phyloP scores from a whole-genome alignment of 208 protist species.

The Leishmania martiniquensis region DNA sequence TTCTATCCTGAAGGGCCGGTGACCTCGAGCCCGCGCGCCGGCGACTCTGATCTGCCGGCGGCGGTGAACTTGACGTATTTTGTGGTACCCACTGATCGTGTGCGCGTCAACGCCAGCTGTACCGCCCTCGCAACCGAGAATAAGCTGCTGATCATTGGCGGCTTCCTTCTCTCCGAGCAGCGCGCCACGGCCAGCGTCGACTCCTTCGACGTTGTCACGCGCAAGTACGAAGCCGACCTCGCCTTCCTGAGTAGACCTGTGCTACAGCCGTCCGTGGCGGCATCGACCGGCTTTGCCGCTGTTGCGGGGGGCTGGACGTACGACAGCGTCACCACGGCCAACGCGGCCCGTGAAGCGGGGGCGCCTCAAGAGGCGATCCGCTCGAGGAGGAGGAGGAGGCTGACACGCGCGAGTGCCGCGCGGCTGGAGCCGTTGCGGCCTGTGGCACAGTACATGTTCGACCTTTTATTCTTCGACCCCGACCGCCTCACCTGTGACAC shows the following conservation, averaged over 20 bases:
- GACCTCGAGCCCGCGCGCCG: background rate
- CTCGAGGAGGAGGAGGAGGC: background rate
- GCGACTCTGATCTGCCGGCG: background rate
- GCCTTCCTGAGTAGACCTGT: slow-evolving; percentile 23
- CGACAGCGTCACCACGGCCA: background rate
- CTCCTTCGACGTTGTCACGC: slow-evolving; percentile 39
- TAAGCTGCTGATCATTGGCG: slow-evolving; percentile 33
- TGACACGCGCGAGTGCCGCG: background rate
- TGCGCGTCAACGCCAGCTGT: slow-evolving; percentile 40
- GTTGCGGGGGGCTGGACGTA: slow-evolving; percentile 36
- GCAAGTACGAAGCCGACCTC: slow-evolving; percentile 31
- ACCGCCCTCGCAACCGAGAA: slow-evolving; percentile 26
- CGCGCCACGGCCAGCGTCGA: slow-evolving; percentile 37
- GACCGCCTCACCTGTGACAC: background rate
- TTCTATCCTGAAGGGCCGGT: slow-evolving; percentile 21
- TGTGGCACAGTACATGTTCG: slow-evolving; percentile 14
- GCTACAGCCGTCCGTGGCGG: slow-evolving; percentile 32
- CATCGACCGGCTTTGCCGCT: slow-evolving; percentile 35
- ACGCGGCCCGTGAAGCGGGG: background rate
- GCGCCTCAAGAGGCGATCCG: background rate
- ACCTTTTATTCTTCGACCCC: slow-evolving; percentile 26
- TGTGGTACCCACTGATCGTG: slow-evolving; percentile 20
- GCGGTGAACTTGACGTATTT: slow-evolving; percentile 29
- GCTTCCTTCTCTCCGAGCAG: slow-evolving; percentile 25
- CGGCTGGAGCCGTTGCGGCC: background rate